phyloP scores from a whole-genome alignment of 495 filamentous ascomycete species.

The Ramalina intermedia region DNA sequence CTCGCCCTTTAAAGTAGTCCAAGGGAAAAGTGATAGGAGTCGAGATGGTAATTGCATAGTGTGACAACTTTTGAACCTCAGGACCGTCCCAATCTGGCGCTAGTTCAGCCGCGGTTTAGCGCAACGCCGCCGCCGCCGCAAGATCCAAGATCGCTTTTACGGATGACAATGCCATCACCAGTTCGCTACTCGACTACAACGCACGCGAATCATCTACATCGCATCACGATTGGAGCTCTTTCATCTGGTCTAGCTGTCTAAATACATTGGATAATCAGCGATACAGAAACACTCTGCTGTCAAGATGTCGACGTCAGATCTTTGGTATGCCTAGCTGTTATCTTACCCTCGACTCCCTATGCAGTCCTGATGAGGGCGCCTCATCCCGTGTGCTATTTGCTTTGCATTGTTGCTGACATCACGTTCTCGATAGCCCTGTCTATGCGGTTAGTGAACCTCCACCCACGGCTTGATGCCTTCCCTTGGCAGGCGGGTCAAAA shows the following conservation, averaged over 20 bases:
- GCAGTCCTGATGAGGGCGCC: no score
- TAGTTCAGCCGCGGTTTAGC: no score
- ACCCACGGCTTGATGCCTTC: neutral
- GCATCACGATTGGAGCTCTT: neutral
- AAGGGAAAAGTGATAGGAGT: neutral
- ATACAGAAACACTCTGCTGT: slow-evolving; percentile 7
- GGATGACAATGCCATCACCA: neutral
- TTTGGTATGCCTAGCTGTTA: slow-evolving; percentile 41
- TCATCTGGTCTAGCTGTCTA: neutral
- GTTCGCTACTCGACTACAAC: neutral
- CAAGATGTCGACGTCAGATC: slow-evolving; percentile 46
- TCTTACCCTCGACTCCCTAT: slow-evolving; percentile 13
- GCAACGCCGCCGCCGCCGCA: neutral
- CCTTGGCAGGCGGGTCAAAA: slow-evolving; percentile 3
- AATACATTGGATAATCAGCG: neutral
- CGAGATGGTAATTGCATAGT: no score
- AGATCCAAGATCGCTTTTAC: slow-evolving; percentile 1
- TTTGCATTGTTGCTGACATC: slow-evolving; percentile 3
- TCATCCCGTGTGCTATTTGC: neutral
- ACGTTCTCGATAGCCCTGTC: slow-evolving; percentile 55
- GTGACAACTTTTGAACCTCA: no score
- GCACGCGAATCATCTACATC: neutral
- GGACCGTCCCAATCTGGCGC: no score
- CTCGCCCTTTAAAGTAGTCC: slow-evolving; percentile 33
- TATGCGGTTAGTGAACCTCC: slow-evolving; percentile 77